Base-by-base conservation (phyloP, 371 early-diverging fungal genomes). In the Zopfochytrium polystomum region DNA sequence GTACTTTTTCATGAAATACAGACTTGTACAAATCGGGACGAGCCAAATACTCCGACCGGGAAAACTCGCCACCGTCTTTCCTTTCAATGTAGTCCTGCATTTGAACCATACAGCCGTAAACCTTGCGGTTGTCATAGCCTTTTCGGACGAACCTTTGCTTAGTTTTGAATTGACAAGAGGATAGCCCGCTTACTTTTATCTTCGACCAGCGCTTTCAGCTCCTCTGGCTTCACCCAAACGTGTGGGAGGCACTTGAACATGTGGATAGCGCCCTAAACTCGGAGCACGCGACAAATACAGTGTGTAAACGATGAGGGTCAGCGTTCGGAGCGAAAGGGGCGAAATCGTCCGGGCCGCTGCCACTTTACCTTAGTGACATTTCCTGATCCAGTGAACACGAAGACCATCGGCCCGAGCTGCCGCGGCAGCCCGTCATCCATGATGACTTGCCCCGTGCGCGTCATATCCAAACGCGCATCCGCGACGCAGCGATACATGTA, bases 371-470 rank as follows among this genome's bases (percentile, higher is more conserved):
- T 77, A n/a, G 95, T 78, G 13, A 98, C 98, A 60, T 95, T 90
- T 3, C 98, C 98, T n/a, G 81, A 69, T n/a, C 98, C 98, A 3
- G 94, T 94, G 62, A 98, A 92, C 1, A 86, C 86, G 67, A 93
- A 93, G 13, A 87, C 79, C 76, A 96, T 74, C 5, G 98, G 98
- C 1, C 91, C 91, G 65, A 98, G 89, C 52, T 82, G 82, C 49
- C 82, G 77, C 7, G 96, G 94, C 0, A 96, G 80, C 1, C 95
- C 95, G 63, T 93, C 87, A 54, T 88, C 85, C 64, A 71, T 70
- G 58, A 98, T 95, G 29, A 83, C 77, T 55, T 88, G 82, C 1
- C 92, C 96, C 43, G 92, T 77, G 15, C 84, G 70, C 52, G 84
- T 76, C 9, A 96, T 76, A 32, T 91, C 87, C 9, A 82, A 61